Percentiles rank a stretch among this genome's conserved stretches.
These are phyloP conservation scores for Agaricus sinodeliciosus DNA, from an alignment of 768 basidiomycete genomes.

Conservation along the genomic window DNA sequence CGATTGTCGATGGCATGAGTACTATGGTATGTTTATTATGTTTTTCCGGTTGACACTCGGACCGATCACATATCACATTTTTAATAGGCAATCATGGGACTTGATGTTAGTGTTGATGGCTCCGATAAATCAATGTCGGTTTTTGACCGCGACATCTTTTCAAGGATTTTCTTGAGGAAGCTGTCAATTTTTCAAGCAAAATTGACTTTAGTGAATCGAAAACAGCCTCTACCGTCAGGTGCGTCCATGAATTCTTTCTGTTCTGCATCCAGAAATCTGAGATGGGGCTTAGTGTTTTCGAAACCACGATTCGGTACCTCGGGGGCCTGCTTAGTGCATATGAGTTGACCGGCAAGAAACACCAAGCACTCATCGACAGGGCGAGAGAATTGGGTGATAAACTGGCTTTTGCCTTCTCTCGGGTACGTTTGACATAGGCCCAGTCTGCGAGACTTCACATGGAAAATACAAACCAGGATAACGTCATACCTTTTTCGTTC, in stretches of 20 bases:
- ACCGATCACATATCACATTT: neutral
- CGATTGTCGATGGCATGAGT: conserved; percentile 53
- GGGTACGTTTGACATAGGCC: conserved; percentile 28
- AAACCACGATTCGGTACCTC: conserved; percentile 70
- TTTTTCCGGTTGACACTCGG: too few species aligned
- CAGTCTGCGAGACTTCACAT: neutral
- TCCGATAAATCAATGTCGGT: neutral
- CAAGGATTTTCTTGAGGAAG: conserved; percentile 49
- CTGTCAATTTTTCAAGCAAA: conserved; percentile 40
- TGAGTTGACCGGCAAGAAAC: conserved; percentile 52
- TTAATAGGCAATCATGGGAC: conserved; percentile 50
- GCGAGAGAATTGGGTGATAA: conserved; percentile 60
- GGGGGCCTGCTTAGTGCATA: conserved; percentile 64
- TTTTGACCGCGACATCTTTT: neutral
- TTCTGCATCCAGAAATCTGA: conserved; percentile 35
- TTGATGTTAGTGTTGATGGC: conserved; percentile 27
- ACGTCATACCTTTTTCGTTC: conserved; percentile 33
- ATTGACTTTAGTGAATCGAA: conserved; percentile 52
- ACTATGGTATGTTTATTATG: conserved; percentile 42
- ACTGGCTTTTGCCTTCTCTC: conserved; percentile 54
- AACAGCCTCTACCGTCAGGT: conserved; percentile 35
- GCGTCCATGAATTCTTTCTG: neutral
- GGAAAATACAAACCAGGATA: conserved; percentile 21
- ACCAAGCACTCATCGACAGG: conserved; percentile 48
- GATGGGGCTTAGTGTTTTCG: conserved; percentile 48